These are phyloP conservation scores for Delphinella strobiligena DNA, from an alignment of 2,329 filamentous ascomycete species.

Conservation along the genomic window DNA sequence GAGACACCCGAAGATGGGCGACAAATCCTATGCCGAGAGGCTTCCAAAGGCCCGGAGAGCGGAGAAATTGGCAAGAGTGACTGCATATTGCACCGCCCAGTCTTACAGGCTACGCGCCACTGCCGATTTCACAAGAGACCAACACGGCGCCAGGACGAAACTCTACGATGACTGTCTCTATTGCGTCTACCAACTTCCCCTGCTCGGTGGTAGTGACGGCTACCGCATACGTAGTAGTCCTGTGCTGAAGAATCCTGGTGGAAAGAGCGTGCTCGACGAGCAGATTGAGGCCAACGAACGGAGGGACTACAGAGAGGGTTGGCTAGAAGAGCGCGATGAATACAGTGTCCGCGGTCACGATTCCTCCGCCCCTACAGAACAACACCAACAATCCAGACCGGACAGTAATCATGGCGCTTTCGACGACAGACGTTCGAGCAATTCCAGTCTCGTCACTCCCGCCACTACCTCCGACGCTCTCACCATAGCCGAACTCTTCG, in stretches of 20 bases:
- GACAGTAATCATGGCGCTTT: slow-evolving; percentile 1
- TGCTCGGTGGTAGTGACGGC: slow-evolving; percentile 75
- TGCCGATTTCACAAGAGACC: slow-evolving; percentile 77
- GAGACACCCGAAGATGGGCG: slow-evolving; percentile 45
- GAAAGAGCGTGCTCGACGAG: slow-evolving; percentile 83
- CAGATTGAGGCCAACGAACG: slow-evolving; percentile 92
- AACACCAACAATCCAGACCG: slow-evolving; percentile 1
- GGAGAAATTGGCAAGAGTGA: slow-evolving; percentile 69
- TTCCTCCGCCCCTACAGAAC: slow-evolving; percentile 1
- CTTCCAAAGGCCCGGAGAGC: slow-evolving; percentile 71
- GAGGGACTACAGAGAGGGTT: slow-evolving; percentile 81
- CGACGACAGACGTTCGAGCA: slow-evolving; percentile 15
- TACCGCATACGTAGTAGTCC: slow-evolving; percentile 84
- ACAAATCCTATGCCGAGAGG: slow-evolving; percentile 90
- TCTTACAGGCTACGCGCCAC: slow-evolving; percentile 81
- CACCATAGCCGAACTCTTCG: slow-evolving; percentile 86
- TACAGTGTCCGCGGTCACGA: slow-evolving; percentile 21
- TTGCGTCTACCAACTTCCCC: slow-evolving; percentile 82
- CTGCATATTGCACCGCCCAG: slow-evolving; percentile 92
- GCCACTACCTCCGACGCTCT: slow-evolving; percentile 59
- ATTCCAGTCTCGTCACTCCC: slow-evolving; percentile 14
- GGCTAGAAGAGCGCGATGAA: slow-evolving; percentile 72
- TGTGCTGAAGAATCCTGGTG: slow-evolving; percentile 82
- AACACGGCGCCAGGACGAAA: slow-evolving; percentile 85
- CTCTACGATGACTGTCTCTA: slow-evolving; percentile 97